These are phyloP conservation scores for Begonia masoniana DNA, from an alignment of 306 rosid genomes.

Conservation along the genomic window DNA sequence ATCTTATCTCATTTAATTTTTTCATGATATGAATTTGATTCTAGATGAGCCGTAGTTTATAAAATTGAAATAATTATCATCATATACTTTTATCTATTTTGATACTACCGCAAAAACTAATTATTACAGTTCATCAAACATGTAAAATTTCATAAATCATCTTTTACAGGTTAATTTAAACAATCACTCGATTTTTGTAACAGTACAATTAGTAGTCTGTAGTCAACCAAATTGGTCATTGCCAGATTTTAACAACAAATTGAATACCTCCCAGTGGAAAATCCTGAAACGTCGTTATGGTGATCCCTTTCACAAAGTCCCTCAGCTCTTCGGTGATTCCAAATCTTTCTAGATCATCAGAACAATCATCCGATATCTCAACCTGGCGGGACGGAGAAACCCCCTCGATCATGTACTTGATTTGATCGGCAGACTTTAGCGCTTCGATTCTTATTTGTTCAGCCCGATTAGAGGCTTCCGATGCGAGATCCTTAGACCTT, in stretches of 20 bases:
- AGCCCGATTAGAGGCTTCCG: conserved; percentile 52
- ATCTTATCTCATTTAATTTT: no score
- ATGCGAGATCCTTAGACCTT: conserved; percentile 34
- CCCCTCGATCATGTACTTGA: conserved; percentile 23
- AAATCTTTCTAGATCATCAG: conserved; percentile 17
- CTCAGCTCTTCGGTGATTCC: conserved; percentile 55
- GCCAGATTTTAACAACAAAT: not conserved
- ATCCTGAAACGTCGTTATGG: conserved; percentile 36
- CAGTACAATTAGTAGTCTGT: no score
- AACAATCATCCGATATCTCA: conserved; percentile 2
- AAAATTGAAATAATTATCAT: no score
- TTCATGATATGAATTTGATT: no score
- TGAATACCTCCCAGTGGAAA: conserved; percentile 50
- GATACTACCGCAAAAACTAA: no score
- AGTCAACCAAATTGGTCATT: no score
- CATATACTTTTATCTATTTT: no score
- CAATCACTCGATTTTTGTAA: no score
- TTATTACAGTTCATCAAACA: no score
- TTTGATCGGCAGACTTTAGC: conserved; percentile 23
- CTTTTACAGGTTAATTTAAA: no score
- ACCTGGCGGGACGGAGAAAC: conserved; percentile 5
- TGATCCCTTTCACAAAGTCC: conserved; percentile 58
- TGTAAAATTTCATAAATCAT: no score
- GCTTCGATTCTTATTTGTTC: conserved; percentile 24
- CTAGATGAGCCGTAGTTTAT: no score